Evolutionary conservation across 2,329 filamentous ascomycete genomes (phyloP), one percentile per base, ranked within the genome.

Genomic region (Pseudocercospora pini-densiflorae): DNA sequence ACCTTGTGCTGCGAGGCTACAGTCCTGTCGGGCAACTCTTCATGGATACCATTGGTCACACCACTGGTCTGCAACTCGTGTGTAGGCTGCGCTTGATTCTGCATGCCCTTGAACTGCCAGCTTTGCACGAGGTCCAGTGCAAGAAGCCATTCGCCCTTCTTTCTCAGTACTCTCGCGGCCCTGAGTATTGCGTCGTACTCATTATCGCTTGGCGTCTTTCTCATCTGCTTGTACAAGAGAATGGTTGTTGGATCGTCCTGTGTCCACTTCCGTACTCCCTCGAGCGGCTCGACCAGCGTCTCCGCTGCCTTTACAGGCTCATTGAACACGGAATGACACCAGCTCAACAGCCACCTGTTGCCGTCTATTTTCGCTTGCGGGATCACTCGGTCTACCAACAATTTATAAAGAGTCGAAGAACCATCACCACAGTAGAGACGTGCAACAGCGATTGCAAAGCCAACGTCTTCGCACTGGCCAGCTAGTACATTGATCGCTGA

Each of bases 241-340:
- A 97, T 88, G 1, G 97, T 85, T 0, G 93, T 92, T 0, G 95
- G 94, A 76, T 99, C 95, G 72, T 98, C 94, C 0, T 93, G 88
- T 62, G 94, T 83, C 70, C 90, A 90, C 8, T 40, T 67, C 59
- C 95, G 81, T 1, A 97, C 84, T 0, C 87, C 88, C 68, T 91
- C 89, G 0, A 97, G 87, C 0, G 94, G 93, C 61, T 65, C 66
- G 16, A 79, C 90, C 3, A 99, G 83, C 6, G 91, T 89, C 61
- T 92, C 88, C 6, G 97, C 93, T 5, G 94, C 92, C 84, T 93
- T 91, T 71, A 96, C 92, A 67, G 90, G 88, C 68, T 91, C 87
- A 43, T 89, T 89, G 5, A 98, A 84, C 85, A 97, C 92, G 90
- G 93, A 97, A 76, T 97, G 97, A 2, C 92, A 92, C 95, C 95